phyloP scores from a whole-genome alignment of 345 rosid species.

The Noccaea caerulescens region DNA sequence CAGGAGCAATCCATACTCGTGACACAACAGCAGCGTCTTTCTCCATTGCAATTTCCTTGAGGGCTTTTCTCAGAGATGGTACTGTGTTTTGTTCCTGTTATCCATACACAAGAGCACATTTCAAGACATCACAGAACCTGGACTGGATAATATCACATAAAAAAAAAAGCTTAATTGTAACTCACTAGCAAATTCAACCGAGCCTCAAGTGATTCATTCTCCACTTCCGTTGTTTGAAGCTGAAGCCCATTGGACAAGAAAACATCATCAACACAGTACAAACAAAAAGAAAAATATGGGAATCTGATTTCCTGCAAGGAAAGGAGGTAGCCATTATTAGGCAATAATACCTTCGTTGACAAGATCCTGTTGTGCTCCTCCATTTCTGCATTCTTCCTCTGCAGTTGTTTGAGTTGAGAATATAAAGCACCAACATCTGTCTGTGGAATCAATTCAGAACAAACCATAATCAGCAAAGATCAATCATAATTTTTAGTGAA shows the following conservation, averaged over 20 bases:
- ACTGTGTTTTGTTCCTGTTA: constrained; percentile 82
- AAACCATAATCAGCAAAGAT: constrained; percentile 19
- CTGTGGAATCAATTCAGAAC: constrained; percentile 46
- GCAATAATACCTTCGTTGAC: constrained; percentile 50
- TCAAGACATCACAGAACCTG: constrained; percentile 6
- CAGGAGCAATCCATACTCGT: constrained; percentile 52
- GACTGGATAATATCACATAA: background rate
- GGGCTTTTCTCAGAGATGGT: constrained; percentile 92
- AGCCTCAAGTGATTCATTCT: constrained; percentile 56
- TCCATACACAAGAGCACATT: constrained; percentile 18
- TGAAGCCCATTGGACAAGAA: constrained; percentile 37
- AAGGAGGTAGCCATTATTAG: background rate
- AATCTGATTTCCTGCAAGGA: background rate
- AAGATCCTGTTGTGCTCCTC: constrained; percentile 68
- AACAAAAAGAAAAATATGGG: background rate
- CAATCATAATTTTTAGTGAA: constrained; percentile 14
- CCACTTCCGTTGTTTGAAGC: constrained; percentile 70
- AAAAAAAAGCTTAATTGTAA: background rate
- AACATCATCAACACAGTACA: constrained; percentile 33
- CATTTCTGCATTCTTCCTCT: constrained; percentile 68
- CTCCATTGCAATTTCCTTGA: constrained; percentile 96
- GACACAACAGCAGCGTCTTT: constrained; percentile 98
- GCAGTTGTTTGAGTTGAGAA: constrained; percentile 80
- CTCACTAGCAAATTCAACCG: constrained; percentile 76
- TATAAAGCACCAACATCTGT: constrained; percentile 83